Evolutionary conservation across 2,329 filamentous ascomycete species (phyloP).

Genomic region (Diaporthe citriasiana): DNA sequence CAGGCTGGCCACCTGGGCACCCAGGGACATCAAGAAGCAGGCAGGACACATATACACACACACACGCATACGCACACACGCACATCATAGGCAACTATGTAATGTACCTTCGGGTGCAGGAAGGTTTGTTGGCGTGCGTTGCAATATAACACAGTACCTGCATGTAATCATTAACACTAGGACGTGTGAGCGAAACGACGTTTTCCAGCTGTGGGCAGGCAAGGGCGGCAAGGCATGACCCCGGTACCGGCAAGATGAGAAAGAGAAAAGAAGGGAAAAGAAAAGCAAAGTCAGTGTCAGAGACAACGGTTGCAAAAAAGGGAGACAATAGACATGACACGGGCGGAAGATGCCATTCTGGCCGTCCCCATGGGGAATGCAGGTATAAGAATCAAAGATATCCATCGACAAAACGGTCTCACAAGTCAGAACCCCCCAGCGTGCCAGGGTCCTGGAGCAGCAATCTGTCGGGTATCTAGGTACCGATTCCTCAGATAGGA

Average conservation of each 20-base stretch:
- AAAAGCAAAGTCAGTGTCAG: background rate
- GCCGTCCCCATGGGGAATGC: conserved; percentile 28
- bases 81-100: background rate
- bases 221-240: background rate
- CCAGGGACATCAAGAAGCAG: background rate
- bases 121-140: conserved; percentile 31
- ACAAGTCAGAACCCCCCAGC: conserved; percentile 7
- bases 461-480: conserved; percentile 12
- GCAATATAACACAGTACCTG: conserved; percentile 31
- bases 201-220: background rate
- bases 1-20: conserved; percentile 12
- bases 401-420: conserved; percentile 30
- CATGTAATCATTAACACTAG: conserved; percentile 8
- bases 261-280: background rate
- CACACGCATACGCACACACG: background rate
- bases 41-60: background rate
- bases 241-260: background rate
- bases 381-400: conserved; percentile 19
- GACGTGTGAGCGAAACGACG: conserved; percentile 2
- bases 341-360: conserved; percentile 22
- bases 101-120: conserved; percentile 9
- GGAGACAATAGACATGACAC: background rate
- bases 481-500: background rate
- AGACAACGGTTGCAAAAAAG: conserved; percentile 10
- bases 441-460: conserved; percentile 4